These are phyloP conservation scores for Phenoliferia sp. DNA, from an alignment of 1,284 basidiomycete genomes.

Conservation along the genomic window DNA sequence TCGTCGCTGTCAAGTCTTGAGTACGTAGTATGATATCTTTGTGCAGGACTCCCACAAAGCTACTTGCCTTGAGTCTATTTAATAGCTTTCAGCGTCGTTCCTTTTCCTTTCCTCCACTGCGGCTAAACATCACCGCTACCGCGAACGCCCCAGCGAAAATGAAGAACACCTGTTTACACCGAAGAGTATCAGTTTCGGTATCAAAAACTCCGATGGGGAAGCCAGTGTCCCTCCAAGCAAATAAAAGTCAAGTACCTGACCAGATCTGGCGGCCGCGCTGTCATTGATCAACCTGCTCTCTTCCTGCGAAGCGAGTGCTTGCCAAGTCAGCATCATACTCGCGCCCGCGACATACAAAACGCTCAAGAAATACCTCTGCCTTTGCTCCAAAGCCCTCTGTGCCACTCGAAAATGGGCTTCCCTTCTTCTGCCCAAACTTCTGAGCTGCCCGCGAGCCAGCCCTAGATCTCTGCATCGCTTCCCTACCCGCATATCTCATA, in stretches of 20 bases:
- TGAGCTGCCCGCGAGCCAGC: too few species aligned
- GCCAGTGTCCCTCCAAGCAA: too few species aligned
- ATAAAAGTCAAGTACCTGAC: conserved; percentile 9
- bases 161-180: conserved; percentile 12
- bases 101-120: too few species aligned
- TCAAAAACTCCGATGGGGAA: too few species aligned
- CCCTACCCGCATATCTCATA: conserved; percentile 14
- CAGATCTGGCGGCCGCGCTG: conserved; percentile 19
- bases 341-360: not conserved
- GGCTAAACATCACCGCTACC: conserved; percentile 12
- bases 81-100: too few species aligned
- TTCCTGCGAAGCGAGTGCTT: conserved; percentile 6
- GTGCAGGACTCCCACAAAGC: too few species aligned
- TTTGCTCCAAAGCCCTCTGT: conserved; percentile 21
- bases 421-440: not conserved
- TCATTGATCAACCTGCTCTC: conserved; percentile 33
- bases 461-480: conserved; percentile 1
- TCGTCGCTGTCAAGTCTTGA: too few species aligned
- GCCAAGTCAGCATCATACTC: not conserved
- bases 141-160: conserved; percentile 15
- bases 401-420: conserved; percentile 17
- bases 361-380: not conserved
- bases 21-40: too few species aligned
- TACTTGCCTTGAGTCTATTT: too few species aligned
- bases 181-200: not conserved